Base-by-base conservation (phyloP, 768 basidiomycete species). In the Lactarius psammicola region DNA sequence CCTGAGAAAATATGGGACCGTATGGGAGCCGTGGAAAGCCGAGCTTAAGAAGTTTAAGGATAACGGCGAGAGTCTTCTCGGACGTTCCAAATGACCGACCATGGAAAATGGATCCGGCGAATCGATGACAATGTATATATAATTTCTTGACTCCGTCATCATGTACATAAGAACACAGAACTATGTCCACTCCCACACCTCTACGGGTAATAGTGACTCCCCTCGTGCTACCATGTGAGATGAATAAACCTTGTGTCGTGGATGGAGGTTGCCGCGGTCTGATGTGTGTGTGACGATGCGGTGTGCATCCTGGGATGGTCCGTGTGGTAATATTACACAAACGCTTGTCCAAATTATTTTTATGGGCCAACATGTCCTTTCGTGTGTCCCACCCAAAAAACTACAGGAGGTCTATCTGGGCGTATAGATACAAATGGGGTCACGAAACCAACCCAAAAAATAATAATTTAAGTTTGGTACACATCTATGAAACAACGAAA, bases 21-120 rank as follows among this genome's bases (percentile, higher is more conserved):
- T 79, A 2, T 95, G 89, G 89, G 90, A 90, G 71, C 93, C 92
- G 10, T 98, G 94, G 93, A 81, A 79, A 74, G 82, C 80, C 38
- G 94, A 95, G 75, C 77, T 94, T 59, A 82, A 81, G 64, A 90
- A 86, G 76, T 92, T 91, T 74, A 87, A 82, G 76, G 85, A 88
- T 67, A 82, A 82, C 59, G 92, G 92, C 4, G 78, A 86, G 76
- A 70, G 64, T 60, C 64, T 70, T 33, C 40, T 62, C 33, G 33
- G 60, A 31, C 60, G 49, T 30, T 10, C 60, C 17, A 34, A 59
- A 33, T 57, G 59, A 64, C 34, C 56, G 34, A 34, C 23, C 42
- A 33, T 7, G 30, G 38, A n/a, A 6, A 44, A 4, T 15, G 18
- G 4, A 34, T 18, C 31, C 20, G 26, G 46, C 36, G 30, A 23